phyloP scores from a whole-genome alignment of 495 filamentous ascomycete genomes.

The Neurospora discreta region DNA sequence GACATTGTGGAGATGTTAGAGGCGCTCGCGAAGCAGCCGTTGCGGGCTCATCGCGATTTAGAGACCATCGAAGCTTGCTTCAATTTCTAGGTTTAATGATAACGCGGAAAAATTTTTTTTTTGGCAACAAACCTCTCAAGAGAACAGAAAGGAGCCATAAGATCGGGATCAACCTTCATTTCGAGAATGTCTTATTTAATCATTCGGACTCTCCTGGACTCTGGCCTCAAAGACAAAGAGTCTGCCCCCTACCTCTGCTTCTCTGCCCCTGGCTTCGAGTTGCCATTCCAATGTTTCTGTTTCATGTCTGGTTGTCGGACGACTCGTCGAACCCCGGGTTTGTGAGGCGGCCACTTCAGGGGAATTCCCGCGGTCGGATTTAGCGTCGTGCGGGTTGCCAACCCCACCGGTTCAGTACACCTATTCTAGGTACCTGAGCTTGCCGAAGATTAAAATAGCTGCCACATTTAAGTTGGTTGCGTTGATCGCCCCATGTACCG shows the following conservation, averaged over 20 bases:
- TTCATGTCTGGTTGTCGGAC: not conserved
- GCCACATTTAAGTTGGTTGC: too few relatives aligned
- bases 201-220: not conserved
- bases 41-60: not conserved
- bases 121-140: too few relatives aligned
- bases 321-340: not conserved
- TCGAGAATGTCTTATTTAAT: not conserved
- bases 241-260: not conserved
- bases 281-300: not conserved
- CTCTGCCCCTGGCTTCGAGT: not conserved
- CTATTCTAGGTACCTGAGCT: not conserved
- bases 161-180: not conserved
- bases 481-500: too few relatives aligned
- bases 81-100: too few relatives aligned
- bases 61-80: not conserved
- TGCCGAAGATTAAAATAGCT: too few relatives aligned
- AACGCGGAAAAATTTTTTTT: too few relatives aligned
- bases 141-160: not conserved
- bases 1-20: not conserved
- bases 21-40: not conserved
- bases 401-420: not conserved
- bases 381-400: not conserved
- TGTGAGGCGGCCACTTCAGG: not conserved
- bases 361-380: not conserved
- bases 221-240: not conserved